Conservation (phyloP, 176 grass and related monocot genomes). For the Elaeis guineensis region DNA sequence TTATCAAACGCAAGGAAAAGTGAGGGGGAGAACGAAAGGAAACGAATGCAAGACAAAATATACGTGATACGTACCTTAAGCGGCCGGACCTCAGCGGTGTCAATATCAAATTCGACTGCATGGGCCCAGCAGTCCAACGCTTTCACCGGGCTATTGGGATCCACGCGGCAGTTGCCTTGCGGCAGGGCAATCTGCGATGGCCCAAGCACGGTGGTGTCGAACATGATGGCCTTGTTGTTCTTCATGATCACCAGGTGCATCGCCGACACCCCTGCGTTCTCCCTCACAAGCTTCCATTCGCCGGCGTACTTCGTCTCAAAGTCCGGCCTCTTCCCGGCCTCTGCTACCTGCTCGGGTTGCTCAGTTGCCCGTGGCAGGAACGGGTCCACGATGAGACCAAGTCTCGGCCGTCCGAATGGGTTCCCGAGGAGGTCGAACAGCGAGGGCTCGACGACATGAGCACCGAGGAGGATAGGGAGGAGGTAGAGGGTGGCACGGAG, state of each 20-base stretch:
- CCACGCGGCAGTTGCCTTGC: constrained; percentile 8
- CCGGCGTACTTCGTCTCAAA: constrained; percentile 4
- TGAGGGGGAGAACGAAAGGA: not conserved
- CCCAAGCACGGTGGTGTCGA: constrained; percentile 20
- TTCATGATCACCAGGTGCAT: constrained; percentile 36
- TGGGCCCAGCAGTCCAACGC: constrained; percentile 34
- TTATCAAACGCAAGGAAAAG: too few relatives aligned
- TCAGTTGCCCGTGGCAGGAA: too few relatives aligned
- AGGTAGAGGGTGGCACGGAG: too few relatives aligned
- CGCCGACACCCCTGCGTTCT: constrained; percentile 27
- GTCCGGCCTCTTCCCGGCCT: not conserved
- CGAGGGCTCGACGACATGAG: too few relatives aligned
- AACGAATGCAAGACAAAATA: not conserved
- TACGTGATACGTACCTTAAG: constrained; percentile 15
- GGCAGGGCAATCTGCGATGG: constrained; percentile 19
- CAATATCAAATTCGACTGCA: constrained; percentile 30
- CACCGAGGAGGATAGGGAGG: too few relatives aligned
- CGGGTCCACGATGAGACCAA: too few relatives aligned
- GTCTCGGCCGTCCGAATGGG: too few relatives aligned
- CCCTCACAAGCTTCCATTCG: constrained; percentile 23
- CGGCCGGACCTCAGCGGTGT: constrained; percentile 16
- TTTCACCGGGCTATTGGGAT: not conserved
- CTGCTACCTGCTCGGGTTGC: too few relatives aligned
- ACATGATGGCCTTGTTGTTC: constrained; percentile 33
- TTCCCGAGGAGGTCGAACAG: too few relatives aligned